Evolutionary conservation across 129 eudicot genomes (phyloP).

Genomic region (Centrapalus pauciflorus): DNA sequence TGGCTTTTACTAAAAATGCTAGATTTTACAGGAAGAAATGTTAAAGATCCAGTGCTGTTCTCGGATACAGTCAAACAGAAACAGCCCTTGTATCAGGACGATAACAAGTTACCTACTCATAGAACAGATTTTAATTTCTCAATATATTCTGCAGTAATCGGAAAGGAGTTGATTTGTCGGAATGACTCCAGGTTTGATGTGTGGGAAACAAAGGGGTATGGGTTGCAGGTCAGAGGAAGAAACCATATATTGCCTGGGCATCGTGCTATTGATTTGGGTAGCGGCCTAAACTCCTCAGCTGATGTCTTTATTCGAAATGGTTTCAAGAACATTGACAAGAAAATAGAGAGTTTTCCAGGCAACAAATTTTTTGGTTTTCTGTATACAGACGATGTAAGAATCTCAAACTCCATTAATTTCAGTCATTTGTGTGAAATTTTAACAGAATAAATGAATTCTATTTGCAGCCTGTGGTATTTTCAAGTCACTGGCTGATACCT

Average conservation of each 20-base stretch:
- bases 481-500: constrained; percentile 64
- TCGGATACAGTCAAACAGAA: constrained; percentile 41
- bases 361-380: constrained; percentile 48
- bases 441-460: constrained; percentile 36
- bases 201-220: constrained; percentile 61
- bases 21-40: constrained; percentile 46
- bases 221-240: constrained; percentile 53
- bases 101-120: constrained; percentile 53
- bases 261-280: constrained; percentile 40
- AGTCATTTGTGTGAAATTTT: too few relatives aligned
- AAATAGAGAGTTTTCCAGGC: constrained; percentile 14
- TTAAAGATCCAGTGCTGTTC: constrained; percentile 62
- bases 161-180: constrained; percentile 61
- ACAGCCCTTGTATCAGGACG: constrained; percentile 33
- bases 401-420: too few relatives aligned
- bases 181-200: constrained; percentile 73
- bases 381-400: constrained; percentile 57
- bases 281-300: constrained; percentile 36
- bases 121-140: constrained; percentile 76
- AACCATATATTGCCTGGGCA: constrained; percentile 67
- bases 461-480: constrained; percentile 46
- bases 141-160: constrained; percentile 53
- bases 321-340: constrained; percentile 9
- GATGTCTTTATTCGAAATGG: constrained; percentile 14
- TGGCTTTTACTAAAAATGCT: constrained; percentile 62